phyloP scores from a whole-genome alignment of 2,329 filamentous ascomycete genomes.

The Fusarium coicis region DNA sequence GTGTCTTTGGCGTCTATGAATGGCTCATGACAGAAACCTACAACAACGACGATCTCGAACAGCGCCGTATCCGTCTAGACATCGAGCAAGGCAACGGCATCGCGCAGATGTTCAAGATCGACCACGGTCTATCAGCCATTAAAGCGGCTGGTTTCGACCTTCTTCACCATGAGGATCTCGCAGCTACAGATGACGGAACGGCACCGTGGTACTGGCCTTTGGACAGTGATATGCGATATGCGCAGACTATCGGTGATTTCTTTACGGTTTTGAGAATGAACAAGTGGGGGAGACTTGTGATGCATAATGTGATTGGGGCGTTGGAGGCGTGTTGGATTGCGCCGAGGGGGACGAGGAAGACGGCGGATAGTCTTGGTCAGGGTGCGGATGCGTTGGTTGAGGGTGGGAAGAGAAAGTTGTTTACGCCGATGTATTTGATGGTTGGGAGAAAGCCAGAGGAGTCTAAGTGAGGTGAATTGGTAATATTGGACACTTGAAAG shows the following conservation, averaged over 20 bases:
- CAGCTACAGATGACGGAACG: constrained; percentile 53
- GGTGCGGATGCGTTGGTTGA: constrained; percentile 85
- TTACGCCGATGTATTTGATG: constrained; percentile 90
- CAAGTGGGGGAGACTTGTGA: constrained; percentile 74
- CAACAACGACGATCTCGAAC: constrained; percentile 85
- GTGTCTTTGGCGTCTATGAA: constrained; percentile 96
- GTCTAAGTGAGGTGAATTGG: neutral
- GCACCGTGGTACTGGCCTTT: constrained; percentile 93
- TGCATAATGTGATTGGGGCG: constrained; percentile 77
- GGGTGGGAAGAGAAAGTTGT: constrained; percentile 84
- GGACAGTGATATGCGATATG: constrained; percentile 78
- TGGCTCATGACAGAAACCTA: constrained; percentile 99
- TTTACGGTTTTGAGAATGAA: constrained; percentile 87
- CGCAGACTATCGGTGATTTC: constrained; percentile 77
- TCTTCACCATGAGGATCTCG: constrained; percentile 67
- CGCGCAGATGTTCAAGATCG: constrained; percentile 93
- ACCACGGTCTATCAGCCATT: constrained; percentile 84
- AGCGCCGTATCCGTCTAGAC: constrained; percentile 89
- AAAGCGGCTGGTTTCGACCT: constrained; percentile 86
- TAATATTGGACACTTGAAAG: neutral
- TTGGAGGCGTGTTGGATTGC: constrained; percentile 78
- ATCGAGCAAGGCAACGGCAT: constrained; percentile 98
- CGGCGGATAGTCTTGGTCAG: constrained; percentile 80
- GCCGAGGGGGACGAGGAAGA: constrained; percentile 85
- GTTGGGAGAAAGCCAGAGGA: constrained; percentile 10